phyloP scores from a whole-genome alignment of 2,329 filamentous ascomycete species.

The Trichoderma oligosporum region DNA sequence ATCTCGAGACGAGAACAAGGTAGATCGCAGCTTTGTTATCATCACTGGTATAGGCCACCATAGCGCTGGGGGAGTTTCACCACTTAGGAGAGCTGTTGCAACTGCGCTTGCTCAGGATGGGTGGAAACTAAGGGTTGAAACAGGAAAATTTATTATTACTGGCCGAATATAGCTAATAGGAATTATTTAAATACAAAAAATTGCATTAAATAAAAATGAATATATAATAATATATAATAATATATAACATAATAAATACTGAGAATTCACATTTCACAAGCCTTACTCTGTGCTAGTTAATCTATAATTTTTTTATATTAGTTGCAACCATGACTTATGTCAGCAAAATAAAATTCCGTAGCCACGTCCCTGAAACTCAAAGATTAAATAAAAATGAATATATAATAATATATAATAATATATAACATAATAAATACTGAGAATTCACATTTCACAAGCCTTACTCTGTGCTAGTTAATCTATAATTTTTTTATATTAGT shows the following conservation, averaged over 20 bases:
- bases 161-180: slow-evolving; percentile 42
- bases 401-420: slow-evolving; percentile 16
- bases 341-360: neutral
- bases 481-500: too few relatives aligned
- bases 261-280: too few relatives aligned
- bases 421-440: too few relatives aligned
- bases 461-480: too few relatives aligned
- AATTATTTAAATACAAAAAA: neutral
- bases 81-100: slow-evolving; percentile 74
- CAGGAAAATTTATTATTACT: slow-evolving; percentile 66
- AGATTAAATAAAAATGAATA: neutral
- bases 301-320: too few relatives aligned
- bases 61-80: slow-evolving; percentile 70
- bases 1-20: slow-evolving; percentile 47
- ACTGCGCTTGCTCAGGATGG: slow-evolving; percentile 71
- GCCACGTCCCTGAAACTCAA: neutral
- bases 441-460: too few relatives aligned
- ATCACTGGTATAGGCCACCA: slow-evolving; percentile 80
- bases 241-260: neutral
- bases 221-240: slow-evolving; percentile 13
- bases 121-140: slow-evolving; percentile 74
- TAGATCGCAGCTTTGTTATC: slow-evolving; percentile 60
- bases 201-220: too few relatives aligned
- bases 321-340: slow-evolving; percentile 1
- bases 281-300: too few relatives aligned